phyloP scores from a whole-genome alignment of 169 alveolate species.

The Eimeria necatrix region DNA sequence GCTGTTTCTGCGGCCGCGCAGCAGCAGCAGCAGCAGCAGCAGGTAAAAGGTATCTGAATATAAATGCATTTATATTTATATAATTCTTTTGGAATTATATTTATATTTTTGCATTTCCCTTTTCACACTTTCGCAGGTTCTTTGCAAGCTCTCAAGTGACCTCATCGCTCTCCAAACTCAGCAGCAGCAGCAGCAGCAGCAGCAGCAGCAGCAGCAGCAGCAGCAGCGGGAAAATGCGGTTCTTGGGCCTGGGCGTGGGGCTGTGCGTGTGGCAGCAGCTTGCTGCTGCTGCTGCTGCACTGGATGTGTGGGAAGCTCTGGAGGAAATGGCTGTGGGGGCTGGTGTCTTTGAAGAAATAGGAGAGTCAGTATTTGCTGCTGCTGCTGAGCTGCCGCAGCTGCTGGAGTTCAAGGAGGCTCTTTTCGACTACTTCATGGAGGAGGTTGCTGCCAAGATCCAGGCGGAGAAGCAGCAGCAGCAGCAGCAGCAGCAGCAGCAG shows the following conservation, averaged over 20 bases:
- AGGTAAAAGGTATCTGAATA: too few relatives aligned
- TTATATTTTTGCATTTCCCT: too few relatives aligned
- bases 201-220: constrained; percentile 8
- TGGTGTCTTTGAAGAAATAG: neutral
- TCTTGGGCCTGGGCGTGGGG: neutral
- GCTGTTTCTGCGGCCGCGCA: too few relatives aligned
- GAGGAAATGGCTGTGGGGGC: neutral
- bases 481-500: neutral
- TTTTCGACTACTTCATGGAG: too few relatives aligned
- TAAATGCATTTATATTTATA: too few relatives aligned
- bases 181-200: neutral
- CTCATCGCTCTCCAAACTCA: neutral
- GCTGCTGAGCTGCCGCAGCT: neutral
- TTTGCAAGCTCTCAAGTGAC: neutral
- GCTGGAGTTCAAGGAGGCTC: neutral
- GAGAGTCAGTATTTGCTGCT: neutral
- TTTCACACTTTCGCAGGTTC: neutral
- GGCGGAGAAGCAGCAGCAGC: neutral
- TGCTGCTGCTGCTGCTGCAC: neutral
- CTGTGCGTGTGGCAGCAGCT: neutral
- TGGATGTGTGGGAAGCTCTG: neutral
- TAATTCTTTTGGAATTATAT: too few relatives aligned
- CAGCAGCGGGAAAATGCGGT: neutral
- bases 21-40: too few relatives aligned
- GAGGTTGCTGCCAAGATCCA: neutral